A percentile compares a stretch with the other conserved stretches of the same genome.
Evolutionary conservation across 192 early-diverging fungal genomes (phyloP).

Genomic region (Coemansia sp.): DNA sequence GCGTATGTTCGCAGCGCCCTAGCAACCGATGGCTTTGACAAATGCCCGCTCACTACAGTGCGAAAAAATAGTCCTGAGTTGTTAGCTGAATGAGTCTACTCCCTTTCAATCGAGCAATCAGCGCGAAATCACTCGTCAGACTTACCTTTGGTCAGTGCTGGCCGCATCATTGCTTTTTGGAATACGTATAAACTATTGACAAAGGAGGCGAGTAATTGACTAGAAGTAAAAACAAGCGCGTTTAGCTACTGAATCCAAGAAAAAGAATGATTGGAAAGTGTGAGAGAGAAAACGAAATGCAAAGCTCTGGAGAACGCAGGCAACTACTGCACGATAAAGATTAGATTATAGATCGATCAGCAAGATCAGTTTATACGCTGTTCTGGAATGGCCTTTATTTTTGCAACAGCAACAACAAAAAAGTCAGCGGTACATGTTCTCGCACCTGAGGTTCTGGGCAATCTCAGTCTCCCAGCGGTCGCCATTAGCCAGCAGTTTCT

Average conservation of each 20-base stretch:
- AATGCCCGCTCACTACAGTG: not conserved
- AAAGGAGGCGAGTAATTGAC: slow-evolving; percentile 13
- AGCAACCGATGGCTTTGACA: not conserved
- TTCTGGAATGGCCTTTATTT: too few species aligned
- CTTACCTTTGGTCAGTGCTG: slow-evolving; percentile 19
- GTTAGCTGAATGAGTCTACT: not conserved
- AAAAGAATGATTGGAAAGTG: not conserved
- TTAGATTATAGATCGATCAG: too few species aligned
- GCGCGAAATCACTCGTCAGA: not conserved
- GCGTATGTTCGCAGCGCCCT: slow-evolving; percentile 19
- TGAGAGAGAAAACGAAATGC: not conserved
- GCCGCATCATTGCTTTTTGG: slow-evolving; percentile 15
- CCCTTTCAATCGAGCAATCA: not conserved
- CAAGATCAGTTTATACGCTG: too few species aligned
- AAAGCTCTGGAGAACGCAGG: not conserved
- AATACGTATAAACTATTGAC: not conserved
- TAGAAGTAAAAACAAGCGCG: slow-evolving; percentile 1
- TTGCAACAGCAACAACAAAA: not conserved
- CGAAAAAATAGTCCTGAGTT: not conserved
- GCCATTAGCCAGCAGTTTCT: slow-evolving; percentile 93
- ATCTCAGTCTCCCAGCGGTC: slow-evolving; percentile 97
- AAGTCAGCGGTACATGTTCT: slow-evolving; percentile 68
- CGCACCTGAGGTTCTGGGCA: slow-evolving; percentile 70
- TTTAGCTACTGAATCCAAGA: not conserved
- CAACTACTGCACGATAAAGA: too few species aligned